Conservation (phyloP, 345 rosid species). For the Durio zibethinus region DNA sequence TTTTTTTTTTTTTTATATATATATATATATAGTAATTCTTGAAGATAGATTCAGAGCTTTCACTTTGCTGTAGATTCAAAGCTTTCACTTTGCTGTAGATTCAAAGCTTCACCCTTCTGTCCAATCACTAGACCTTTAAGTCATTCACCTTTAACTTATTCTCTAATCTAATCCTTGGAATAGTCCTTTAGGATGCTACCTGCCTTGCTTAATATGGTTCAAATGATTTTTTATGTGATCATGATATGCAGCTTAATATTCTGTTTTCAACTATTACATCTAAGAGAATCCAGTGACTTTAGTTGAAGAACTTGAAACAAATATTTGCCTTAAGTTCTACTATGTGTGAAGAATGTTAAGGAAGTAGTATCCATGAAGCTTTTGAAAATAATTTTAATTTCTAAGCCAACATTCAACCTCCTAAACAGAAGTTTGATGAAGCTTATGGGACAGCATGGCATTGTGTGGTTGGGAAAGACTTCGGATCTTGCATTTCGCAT, state of each 20-base stretch:
- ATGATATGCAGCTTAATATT: not conserved
- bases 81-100: not conserved
- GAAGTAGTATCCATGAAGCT: not conserved
- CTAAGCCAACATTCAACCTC: not conserved
- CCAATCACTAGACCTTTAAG: conserved; percentile 3
- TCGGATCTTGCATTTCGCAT: conserved; percentile 50
- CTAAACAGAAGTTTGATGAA: conserved; percentile 44
- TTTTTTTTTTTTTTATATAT: too few relatives aligned
- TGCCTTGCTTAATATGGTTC: conserved; percentile 2
- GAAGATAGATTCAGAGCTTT: conserved; percentile 1
- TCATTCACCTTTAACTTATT: conserved; percentile 1
- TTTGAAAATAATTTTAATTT: not conserved
- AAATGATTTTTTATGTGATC: not conserved
- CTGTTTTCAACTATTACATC: not conserved
- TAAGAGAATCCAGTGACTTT: not conserved
- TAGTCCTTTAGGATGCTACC: not conserved
- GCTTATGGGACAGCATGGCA: conserved; percentile 49
- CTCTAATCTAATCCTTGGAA: not conserved
- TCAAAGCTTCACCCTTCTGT: not conserved
- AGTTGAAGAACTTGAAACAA: not conserved
- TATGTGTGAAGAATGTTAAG: not conserved
- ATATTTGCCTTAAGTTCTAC: not conserved
- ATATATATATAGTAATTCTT: not conserved
- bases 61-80: not conserved
- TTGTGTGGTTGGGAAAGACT: conserved; percentile 50